These are phyloP conservation scores for Mycena haematopus DNA, from an alignment of 768 basidiomycete genomes.

Conservation along the genomic window DNA sequence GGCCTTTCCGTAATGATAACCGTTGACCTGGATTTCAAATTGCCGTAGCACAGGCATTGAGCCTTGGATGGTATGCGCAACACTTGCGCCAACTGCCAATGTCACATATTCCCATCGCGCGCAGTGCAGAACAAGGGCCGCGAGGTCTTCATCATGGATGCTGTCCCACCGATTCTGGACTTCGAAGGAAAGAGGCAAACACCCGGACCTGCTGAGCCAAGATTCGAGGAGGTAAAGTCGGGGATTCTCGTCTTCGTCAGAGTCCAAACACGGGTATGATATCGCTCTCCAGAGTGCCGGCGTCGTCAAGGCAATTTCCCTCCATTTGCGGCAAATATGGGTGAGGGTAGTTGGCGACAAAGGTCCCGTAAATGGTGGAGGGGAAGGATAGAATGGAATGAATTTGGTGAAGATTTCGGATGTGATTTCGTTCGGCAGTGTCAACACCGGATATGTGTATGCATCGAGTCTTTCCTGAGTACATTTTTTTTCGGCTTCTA, in stretches of 20 bases:
- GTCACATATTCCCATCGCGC: conserved; percentile 5
- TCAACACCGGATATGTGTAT: conserved; percentile 8
- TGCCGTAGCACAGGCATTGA: neutral
- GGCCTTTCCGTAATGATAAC: too few species aligned
- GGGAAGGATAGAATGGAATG: conserved; percentile 1
- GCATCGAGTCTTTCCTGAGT: neutral
- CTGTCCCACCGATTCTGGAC: neutral
- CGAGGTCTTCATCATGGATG: neutral
- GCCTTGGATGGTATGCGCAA: neutral
- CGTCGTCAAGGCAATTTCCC: neutral
- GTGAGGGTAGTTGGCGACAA: neutral
- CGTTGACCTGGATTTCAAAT: neutral
- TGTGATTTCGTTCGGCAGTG: conserved; percentile 7
- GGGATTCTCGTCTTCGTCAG: neutral
- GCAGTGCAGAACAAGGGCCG: too few species aligned
- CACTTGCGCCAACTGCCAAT: neutral
- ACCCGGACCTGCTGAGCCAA: conserved; percentile 4
- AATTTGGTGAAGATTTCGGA: conserved; percentile 1
- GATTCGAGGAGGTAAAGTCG: neutral
- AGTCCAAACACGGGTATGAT: neutral
- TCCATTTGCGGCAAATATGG: conserved; percentile 2
- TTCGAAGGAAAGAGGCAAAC: neutral
- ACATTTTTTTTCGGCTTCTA: neutral
- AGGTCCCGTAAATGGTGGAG: neutral
- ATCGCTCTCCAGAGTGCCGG: conserved; percentile 6